Base-by-base conservation (phyloP, 768 basidiomycete genomes). In the Pilatotrama ljubarskyi region DNA sequence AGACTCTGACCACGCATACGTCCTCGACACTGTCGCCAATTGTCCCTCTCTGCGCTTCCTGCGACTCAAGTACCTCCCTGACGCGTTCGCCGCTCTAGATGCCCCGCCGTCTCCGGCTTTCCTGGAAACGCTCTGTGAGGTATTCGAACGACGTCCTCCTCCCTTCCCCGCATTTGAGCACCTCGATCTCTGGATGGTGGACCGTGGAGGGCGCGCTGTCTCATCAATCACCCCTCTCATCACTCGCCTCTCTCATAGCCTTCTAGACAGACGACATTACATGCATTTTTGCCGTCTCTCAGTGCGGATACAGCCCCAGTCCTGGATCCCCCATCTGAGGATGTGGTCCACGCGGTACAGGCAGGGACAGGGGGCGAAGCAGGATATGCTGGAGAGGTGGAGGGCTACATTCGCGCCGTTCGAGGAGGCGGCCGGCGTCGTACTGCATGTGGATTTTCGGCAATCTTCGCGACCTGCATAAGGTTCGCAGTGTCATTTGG, bases 101-200 rank as follows among this genome's bases (percentile, higher is more conserved):
- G 17, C 15, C 17, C 8, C 49, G 18, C 18, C 17, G 5, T 13
- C 35, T n/a, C 35, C n/a, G 9, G 26, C 4, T 18, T 29, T 55
- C 53, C 43, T 55, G 9, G 42, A 55, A 35, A 29, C 42, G n/a
- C 42, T 55, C 42, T 55, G 53, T 18, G 53, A 17, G 29, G 17
- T 11, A 6, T 18, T 55, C 42, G 53, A 55, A 22, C 29, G 41
- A 3, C n/a, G 8, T 2, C 42, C 26, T 2, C n/a, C 42, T 6
- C 53, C 53, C n/a, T 44, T 43, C 5, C 26, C 41, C n/a, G 15
- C 10, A 10, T 29, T 55, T 18, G 43, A 44, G 29, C 42, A 44
- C 26, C 18, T 55, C 26, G 32, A 35, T 9, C 53, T 55, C 29
- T 25, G 53, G 25, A 55, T 35, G 42, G 26, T 46, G 29, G 53